These are phyloP conservation scores for Monilinia laxa DNA, from an alignment of 2,329 filamentous ascomycete species.

Conservation along the genomic window DNA sequence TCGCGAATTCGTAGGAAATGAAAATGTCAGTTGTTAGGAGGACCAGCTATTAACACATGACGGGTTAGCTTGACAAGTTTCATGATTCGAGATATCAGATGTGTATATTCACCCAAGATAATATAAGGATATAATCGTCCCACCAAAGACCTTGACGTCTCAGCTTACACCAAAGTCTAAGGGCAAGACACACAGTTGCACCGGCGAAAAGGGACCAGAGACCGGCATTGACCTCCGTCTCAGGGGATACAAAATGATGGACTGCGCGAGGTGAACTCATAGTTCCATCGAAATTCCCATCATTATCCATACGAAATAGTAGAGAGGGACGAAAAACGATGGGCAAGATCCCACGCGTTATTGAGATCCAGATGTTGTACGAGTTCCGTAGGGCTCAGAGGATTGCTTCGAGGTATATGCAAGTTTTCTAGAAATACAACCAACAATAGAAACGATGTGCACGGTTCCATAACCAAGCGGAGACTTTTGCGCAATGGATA, in stretches of 20 bases:
- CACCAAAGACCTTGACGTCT: constrained; percentile 30
- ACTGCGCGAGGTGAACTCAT: constrained; percentile 27
- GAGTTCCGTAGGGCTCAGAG: neutral
- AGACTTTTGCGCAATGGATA: neutral
- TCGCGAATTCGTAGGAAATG: constrained; percentile 49
- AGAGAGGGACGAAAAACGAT: neutral
- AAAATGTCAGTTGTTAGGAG: constrained; percentile 48
- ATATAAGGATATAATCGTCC: constrained; percentile 31
- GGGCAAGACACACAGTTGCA: constrained; percentile 27
- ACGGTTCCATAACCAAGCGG: constrained; percentile 5
- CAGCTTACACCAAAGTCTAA: constrained; percentile 30
- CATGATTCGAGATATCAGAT: neutral
- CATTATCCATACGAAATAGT: constrained; percentile 1
- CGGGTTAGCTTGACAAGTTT: constrained; percentile 4
- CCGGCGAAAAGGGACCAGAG: constrained; percentile 30
- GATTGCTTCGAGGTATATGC: constrained; percentile 2
- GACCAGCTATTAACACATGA: constrained; percentile 40
- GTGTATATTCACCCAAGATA: constrained; percentile 28
- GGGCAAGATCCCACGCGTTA: constrained; percentile 7
- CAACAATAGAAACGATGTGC: constrained; percentile 9
- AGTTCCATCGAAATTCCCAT: neutral
- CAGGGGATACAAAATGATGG: constrained; percentile 28
- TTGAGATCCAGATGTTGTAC: constrained; percentile 1
- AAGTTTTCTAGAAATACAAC: constrained; percentile 16
- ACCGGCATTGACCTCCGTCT: constrained; percentile 28